Conservation (phyloP, 768 basidiomycete genomes). For the Collybia mongolica region DNA sequence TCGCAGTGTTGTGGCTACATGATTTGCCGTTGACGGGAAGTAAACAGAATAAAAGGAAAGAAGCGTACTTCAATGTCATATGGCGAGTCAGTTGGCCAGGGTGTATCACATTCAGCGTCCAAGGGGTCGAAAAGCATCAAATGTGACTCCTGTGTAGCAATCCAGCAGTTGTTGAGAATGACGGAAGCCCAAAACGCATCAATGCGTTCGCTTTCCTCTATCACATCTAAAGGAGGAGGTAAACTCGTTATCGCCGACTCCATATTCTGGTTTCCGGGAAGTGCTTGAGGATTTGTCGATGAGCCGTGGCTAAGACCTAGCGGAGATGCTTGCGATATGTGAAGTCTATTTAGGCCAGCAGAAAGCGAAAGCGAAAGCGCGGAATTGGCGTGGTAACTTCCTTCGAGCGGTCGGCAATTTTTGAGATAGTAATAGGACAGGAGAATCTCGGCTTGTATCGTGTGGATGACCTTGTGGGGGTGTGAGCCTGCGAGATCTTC, state of each 20-base stretch:
- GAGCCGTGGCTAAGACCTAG: slow-evolving; percentile 31
- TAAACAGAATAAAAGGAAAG: slow-evolving; percentile 7
- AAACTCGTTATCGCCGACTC: slow-evolving; percentile 11
- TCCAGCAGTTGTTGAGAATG: slow-evolving; percentile 54
- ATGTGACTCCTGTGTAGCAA: slow-evolving; percentile 51
- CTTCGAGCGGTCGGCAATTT: slow-evolving; percentile 56
- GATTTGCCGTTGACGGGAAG: slow-evolving; percentile 25
- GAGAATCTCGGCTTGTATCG: slow-evolving; percentile 63
- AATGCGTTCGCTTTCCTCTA: slow-evolving; percentile 68
- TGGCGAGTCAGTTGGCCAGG: slow-evolving; percentile 45
- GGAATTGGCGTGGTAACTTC: slow-evolving; percentile 53
- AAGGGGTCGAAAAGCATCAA: slow-evolving; percentile 52
- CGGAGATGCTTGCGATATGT: slow-evolving; percentile 35
- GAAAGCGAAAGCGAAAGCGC: slow-evolving; percentile 51
- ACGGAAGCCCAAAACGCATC: slow-evolving; percentile 67
- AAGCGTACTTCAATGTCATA: slow-evolving; percentile 37
- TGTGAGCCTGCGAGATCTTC: slow-evolving; percentile 47
- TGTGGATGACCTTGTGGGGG: slow-evolving; percentile 46
- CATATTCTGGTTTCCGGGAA: slow-evolving; percentile 2
- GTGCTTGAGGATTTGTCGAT: slow-evolving; percentile 39
- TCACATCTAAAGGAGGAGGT: slow-evolving; percentile 34
- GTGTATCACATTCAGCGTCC: slow-evolving; percentile 51
- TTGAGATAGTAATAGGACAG: slow-evolving; percentile 65
- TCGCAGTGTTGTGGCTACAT: slow-evolving; percentile 39
- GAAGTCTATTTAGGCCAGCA: slow-evolving; percentile 45